phyloP scores from a whole-genome alignment of 192 early-diverging fungal species.

The Coemansia sp. region DNA sequence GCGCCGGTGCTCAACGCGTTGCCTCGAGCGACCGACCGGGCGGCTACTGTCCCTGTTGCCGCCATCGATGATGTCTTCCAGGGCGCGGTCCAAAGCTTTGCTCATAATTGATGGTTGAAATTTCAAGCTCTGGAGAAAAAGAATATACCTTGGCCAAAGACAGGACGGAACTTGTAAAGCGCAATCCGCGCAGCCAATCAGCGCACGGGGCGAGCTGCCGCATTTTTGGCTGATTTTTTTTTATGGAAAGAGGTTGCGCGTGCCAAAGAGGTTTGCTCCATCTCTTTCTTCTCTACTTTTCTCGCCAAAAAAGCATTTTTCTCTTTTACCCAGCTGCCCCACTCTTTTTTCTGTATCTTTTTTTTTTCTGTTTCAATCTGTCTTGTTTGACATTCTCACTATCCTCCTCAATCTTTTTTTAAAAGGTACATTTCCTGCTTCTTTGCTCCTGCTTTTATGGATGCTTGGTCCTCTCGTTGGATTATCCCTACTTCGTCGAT shows the following conservation, averaged over 20 bases:
- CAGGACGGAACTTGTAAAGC: neutral
- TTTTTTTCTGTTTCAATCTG: neutral
- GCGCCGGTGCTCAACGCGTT: constrained; percentile 5
- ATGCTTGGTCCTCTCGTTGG: neutral
- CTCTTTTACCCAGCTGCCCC: neutral
- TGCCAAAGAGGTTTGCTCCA: neutral
- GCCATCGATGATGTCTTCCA: constrained; percentile 44
- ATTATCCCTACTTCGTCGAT: neutral
- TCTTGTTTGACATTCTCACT: neutral
- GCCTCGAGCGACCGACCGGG: neutral
- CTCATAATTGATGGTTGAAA: constrained; percentile 11
- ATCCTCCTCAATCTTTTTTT: neutral
- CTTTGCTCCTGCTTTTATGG: neutral
- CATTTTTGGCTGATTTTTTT: neutral
- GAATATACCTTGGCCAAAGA: neutral
- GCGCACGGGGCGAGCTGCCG: neutral
- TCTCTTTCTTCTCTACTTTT: neutral
- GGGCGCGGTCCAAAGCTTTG: constrained; percentile 31
- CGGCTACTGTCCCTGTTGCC: neutral
- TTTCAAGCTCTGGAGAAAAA: neutral
- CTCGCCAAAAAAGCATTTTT: neutral
- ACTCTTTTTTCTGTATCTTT: constrained; percentile 5
- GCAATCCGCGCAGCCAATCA: neutral
- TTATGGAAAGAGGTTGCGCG: neutral
- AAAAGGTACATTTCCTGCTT: constrained; percentile 13